Evolutionary conservation across 768 basidiomycete genomes (phyloP).

Genomic region (Pulveroboletus sp.): DNA sequence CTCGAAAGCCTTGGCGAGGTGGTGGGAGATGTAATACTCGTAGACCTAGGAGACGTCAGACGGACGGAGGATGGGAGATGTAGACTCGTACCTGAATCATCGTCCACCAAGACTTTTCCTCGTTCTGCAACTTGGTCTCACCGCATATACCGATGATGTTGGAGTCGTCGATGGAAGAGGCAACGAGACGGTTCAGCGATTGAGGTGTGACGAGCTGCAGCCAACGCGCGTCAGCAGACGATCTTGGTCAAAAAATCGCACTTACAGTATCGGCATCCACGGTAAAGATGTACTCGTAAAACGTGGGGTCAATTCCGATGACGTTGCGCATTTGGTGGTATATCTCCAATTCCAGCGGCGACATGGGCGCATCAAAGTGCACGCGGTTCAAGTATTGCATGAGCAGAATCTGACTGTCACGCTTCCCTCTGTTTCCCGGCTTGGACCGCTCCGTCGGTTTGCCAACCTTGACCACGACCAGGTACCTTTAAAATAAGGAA

Average conservation of each 20-base stretch:
- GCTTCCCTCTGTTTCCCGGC: slow-evolving; percentile 65
- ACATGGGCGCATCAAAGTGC: slow-evolving; percentile 65
- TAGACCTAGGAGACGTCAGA: slow-evolving; percentile 43
- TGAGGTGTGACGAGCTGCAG: slow-evolving; percentile 56
- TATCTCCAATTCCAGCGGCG: slow-evolving; percentile 63
- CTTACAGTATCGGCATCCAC: slow-evolving; percentile 65
- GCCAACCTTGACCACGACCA: slow-evolving; percentile 63
- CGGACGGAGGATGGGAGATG: background rate
- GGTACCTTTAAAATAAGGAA: slow-evolving; percentile 36
- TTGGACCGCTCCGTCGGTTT: slow-evolving; percentile 63
- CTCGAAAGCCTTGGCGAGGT: slow-evolving; percentile 67
- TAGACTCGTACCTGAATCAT: slow-evolving; percentile 57
- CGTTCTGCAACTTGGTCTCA: slow-evolving; percentile 65
- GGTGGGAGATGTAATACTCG: slow-evolving; percentile 66
- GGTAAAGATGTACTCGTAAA: slow-evolving; percentile 72
- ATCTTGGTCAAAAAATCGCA: background rate
- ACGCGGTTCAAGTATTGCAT: slow-evolving; percentile 68
- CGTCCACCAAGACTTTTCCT: slow-evolving; percentile 69
- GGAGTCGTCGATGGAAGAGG: slow-evolving; percentile 55
- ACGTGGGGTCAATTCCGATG: slow-evolving; percentile 70
- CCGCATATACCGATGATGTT: slow-evolving; percentile 66
- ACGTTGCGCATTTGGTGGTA: slow-evolving; percentile 75
- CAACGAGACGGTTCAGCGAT: slow-evolving; percentile 66
- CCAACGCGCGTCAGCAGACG: slow-evolving; percentile 12
- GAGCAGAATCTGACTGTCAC: slow-evolving; percentile 62